Conservation (phyloP, 2,329 filamentous ascomycete genomes). For the Orbilia ellipsospora region DNA sequence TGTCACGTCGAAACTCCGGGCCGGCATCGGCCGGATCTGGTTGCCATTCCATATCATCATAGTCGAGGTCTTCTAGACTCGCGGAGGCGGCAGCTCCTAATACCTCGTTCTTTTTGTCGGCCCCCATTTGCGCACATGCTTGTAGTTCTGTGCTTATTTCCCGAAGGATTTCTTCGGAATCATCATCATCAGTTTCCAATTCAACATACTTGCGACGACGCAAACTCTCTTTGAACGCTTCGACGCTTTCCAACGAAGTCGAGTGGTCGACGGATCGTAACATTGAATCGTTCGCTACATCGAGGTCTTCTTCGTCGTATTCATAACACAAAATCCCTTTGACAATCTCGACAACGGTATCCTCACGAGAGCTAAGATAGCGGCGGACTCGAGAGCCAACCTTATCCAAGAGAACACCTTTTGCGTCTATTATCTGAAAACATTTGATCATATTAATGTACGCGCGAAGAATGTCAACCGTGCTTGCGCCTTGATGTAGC, state of each 20-base stretch:
- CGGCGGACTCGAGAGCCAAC: constrained; percentile 73
- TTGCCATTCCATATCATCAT: constrained; percentile 91
- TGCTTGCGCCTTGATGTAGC: constrained; percentile 76
- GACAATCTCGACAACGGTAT: constrained; percentile 74
- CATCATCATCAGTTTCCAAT: constrained; percentile 28
- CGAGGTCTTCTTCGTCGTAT: constrained; percentile 48
- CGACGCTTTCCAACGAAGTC: constrained; percentile 2
- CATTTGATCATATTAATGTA: constrained; percentile 75
- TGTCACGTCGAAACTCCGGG: constrained; percentile 88
- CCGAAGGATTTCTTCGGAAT: constrained; percentile 46
- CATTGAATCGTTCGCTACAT: constrained; percentile 13
- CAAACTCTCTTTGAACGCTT: constrained; percentile 35
- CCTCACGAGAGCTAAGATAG: constrained; percentile 73
- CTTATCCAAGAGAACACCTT: constrained; percentile 74
- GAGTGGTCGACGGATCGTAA: constrained; percentile 1
- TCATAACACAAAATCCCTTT: constrained; percentile 69
- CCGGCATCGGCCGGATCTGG: constrained; percentile 94
- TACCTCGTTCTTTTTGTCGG: constrained; percentile 63
- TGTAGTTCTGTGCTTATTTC: constrained; percentile 52
- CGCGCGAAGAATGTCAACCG: constrained; percentile 73
- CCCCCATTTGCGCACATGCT: constrained; percentile 60
- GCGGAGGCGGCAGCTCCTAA: constrained; percentile 61
- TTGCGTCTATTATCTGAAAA: constrained; percentile 73
- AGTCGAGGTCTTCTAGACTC: constrained; percentile 76
- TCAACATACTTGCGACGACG: constrained; percentile 35